Evolutionary conservation across 139 green algal species (phyloP), one percentile per base, ranked within the genome.

Genomic region (Raphidocelis subcapitata): DNA sequence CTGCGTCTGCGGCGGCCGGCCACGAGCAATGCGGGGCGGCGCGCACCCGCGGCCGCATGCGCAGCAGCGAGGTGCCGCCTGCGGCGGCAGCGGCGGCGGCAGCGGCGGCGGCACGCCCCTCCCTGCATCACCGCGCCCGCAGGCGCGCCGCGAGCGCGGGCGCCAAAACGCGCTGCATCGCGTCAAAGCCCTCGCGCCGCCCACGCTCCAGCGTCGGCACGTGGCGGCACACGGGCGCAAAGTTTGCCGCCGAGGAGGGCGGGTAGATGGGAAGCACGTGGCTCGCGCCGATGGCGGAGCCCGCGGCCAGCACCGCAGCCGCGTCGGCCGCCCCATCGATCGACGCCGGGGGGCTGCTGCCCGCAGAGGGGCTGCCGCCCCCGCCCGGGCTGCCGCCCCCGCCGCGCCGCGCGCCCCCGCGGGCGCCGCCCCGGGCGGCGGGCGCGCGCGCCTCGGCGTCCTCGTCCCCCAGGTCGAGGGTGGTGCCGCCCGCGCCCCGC

Each of bases 231-330:
- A 78, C 8, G 20, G 72, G 72, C 5, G 72, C 18, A 37, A 78
- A 78, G 29, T n/a, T 24, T n/a, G n/a, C n/a, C 31, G 72, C 72
- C 37, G 51, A 49, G 18, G 72, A 3, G 12, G 62, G 49, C 20
- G 72, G 63, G 54, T 73, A 72, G 5, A 78, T 33, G 21, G 72
- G 62, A 29, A 60, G 69, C 10, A 78, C 62, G 61, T 78, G 51
- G 23, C 62, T 49, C 41, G 8, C 72, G 10, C 60, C 49, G 28
- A 70, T 33, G 5, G 52, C 16, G 1, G 36, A 56, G 21, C 29
- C 41, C 33, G 61, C 61, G 28, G 52, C 21, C 12, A 12, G 24
- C n/a, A 8, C 55, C 10, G 55, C 24, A 5, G 55, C n/a, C 10
- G 26, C 55, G n/a, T 31, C 55, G 24, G 24, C 55, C 26, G 55